Conservation (phyloP, 805 yeast genomes). For the Myxozyma geophila region DNA sequence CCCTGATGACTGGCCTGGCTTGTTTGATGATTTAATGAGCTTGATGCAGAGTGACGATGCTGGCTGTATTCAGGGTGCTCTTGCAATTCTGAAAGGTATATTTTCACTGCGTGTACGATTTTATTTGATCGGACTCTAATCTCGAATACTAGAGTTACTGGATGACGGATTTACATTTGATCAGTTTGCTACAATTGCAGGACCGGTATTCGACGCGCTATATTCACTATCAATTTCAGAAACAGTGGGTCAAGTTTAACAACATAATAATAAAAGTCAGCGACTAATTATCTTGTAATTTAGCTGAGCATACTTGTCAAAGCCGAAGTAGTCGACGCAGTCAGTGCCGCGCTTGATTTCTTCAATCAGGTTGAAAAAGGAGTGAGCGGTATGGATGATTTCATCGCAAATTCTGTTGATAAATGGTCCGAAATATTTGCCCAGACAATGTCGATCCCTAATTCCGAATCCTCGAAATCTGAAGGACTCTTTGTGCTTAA, state of each 20-base stretch:
- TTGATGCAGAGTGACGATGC: slow-evolving; percentile 52
- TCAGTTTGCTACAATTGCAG: slow-evolving; percentile 69
- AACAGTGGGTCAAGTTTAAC: slow-evolving; percentile 5
- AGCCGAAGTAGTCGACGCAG: slow-evolving; percentile 32
- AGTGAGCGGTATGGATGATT: slow-evolving; percentile 10
- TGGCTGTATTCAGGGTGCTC: slow-evolving; percentile 22
- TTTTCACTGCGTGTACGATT: neutral
- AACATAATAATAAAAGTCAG: neutral
- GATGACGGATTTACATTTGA: slow-evolving; percentile 86
- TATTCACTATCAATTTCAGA: slow-evolving; percentile 14
- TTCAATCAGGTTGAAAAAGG: slow-evolving; percentile 32
- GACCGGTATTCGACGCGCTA: slow-evolving; percentile 25
- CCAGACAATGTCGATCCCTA: slow-evolving; percentile 1
- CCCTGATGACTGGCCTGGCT: slow-evolving; percentile 94
- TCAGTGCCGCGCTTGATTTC: slow-evolving; percentile 29
- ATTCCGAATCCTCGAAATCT: neutral
- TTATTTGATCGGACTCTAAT: neutral
- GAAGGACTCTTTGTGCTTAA: slow-evolving; percentile 18
- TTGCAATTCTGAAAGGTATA: slow-evolving; percentile 27
- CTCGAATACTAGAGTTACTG: slow-evolving; percentile 63
- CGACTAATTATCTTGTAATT: neutral
- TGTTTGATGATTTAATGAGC: slow-evolving; percentile 55
- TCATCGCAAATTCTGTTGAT: slow-evolving; percentile 21
- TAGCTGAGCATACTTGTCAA: slow-evolving; percentile 22
- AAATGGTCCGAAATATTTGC: slow-evolving; percentile 28